Base-by-base conservation (phyloP, 1,139 yeast genomes). In the Suhomyces chickasaworum region DNA sequence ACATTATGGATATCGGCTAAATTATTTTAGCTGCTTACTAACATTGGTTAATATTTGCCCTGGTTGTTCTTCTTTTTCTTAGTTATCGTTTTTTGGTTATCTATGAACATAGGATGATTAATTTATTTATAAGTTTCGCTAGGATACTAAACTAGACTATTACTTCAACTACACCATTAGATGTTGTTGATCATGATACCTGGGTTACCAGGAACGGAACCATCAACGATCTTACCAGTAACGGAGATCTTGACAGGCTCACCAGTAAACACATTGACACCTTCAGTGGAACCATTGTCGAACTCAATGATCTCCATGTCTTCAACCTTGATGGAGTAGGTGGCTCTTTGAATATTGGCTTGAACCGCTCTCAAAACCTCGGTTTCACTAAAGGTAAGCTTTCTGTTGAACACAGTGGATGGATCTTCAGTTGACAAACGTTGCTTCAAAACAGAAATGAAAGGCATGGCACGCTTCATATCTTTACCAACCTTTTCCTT, bases 401-500 rank as follows among this genome's bases (percentile, higher is more conserved):
- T 86, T 69, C 98, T 81, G 75, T 89, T 83, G 74, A 93, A 89
- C 27, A 95, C 97, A 45, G 80, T 78, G 46, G 80, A 80, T 15
- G 96, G 84, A 30, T 84, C 71, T 62, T 86, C 93, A 44, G 72
- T 73, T 15, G 74, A 65, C 57, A 93, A 77, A 70, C 96, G 84
- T 63, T 84, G 87, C 68, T 93, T 89, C 66, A 93, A 75, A 55
- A 82, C 75, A 53, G 93, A 84, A 53, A 93, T 91, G 67, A 91
- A 93, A 50, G 98, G 98, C 99, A 95, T 93, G 52, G 96, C 98
- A 58, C 95, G 84, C 78, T 90, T 90, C 86, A 91, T 83, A 59
- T 86, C 93, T 65, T 82, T 83, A 53, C 86, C 86, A 49, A 86
- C 83, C 61, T 72, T 80, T 54, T 80, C 77, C 64, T 79, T 84